Evolutionary conservation across 345 rosid species (phyloP), one percentile per base, ranked within the genome.

Genomic region (Eucalyptus paniculata): DNA sequence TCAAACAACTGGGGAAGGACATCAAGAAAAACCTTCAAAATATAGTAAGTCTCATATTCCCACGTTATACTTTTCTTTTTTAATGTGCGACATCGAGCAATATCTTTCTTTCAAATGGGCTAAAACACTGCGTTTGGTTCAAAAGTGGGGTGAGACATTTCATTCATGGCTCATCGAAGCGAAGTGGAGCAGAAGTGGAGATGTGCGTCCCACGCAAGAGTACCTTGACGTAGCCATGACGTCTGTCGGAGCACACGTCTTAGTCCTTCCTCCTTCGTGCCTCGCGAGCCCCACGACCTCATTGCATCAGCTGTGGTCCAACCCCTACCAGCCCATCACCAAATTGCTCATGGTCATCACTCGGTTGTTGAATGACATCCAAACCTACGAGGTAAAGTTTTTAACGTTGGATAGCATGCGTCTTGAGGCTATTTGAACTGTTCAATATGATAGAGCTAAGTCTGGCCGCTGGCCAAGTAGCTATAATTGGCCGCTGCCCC

Each of bases 91-190:
- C 34, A 17, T 34, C 26, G 1, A 12, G 32, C 4, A 60, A 28
- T 12, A 60, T 58, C 7, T 87, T 3, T 87, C 60, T 54, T 56
- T 40, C 15, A 34, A 54, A 24, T 0, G 40, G n/a, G 16, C 14
- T 21, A 23, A 30, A 34, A 30, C 24, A 21, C 17, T 32, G 14
- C 6, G 49, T 21, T n/a, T 85, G 49, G 58, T 3, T 88, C 90
- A 1, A 49, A 44, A 96, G 98, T 96, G 97, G 98, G 16, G n/a
- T 14, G 96, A 95, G 88, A 90, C 97, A 88, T 96, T 96, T 91
- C 93, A 62, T 51, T 89, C 97, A 28, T 95, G 95, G 98, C 92
- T 93, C 45, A 69, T 50, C 56, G 98, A 96, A 93, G 93, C 98
- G 4, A 88, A 89, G 58, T 94, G 96, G 95, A 93, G 95, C 90